Evolutionary conservation across 106 monocot genomes (phyloP), one percentile per base, ranked within the genome.

Genomic region (Vanilla planifolia): DNA sequence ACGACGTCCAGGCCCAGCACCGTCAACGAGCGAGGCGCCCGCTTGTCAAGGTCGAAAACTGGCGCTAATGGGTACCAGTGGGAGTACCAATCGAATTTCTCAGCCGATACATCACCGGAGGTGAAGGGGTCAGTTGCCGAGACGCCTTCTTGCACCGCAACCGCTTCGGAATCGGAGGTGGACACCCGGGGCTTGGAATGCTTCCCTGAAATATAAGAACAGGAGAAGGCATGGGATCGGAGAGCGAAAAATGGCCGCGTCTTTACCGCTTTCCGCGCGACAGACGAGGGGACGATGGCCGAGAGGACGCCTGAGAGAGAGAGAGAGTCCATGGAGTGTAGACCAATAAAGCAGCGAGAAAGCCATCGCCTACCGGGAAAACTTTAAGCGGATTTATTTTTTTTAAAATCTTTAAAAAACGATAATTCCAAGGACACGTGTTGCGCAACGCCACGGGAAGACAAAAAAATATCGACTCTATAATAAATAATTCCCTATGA

Each of bases 41-140:
- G 72, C 68, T 71, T 80, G 81, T 96, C 95, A 27, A 96, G 86
- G 71, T 95, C 95, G 68, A 75, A 73, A 13, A 90, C 23, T 5
- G 83, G 89, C 14, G 89, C 79, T 15, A 96, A 22, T 21, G 95
- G 95, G 71, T 96, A 96, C 95, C 95, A 96, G 4, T 87, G 75
- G 5, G 77, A 59, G 62, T 48, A 75, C 95, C 90, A 96, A 69
- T 96, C 86, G 80, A 96, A 96, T 42, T 62, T 71, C 43, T 71
- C 66, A 7, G 23, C 65, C 0, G 16, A 22, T 15, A 23, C 27
- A 25, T 57, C 61, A 22, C 16, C 51, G 23, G 11, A 5, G 22
- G 51, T 2, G 52, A 23, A 13, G 22, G 44, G 27, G 24, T 23
- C 20, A 3, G 16, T 0, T 30, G n/a, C 36, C 24, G 48, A 3